Percentiles rank a stretch among this genome's conserved stretches.
Evolutionary conservation across 1,139 yeast species (phyloP).

Genomic region (Debaryomyces sp.): DNA sequence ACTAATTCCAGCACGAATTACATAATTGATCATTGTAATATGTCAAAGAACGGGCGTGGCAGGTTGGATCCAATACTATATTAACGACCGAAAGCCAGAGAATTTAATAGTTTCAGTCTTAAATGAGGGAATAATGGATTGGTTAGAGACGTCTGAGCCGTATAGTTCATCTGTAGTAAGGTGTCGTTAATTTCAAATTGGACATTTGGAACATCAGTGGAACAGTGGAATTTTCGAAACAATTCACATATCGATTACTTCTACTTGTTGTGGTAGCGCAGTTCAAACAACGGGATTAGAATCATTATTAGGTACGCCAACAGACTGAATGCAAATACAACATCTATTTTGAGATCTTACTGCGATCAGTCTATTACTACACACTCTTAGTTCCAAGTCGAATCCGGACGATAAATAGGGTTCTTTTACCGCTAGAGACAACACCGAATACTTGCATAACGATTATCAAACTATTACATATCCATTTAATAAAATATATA

Average conservation of each 20-base stretch:
- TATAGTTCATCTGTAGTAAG: neutral
- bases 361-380: too few species aligned
- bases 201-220: too few species aligned
- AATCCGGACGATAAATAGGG: neutral
- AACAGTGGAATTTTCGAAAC: too few species aligned
- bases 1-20: conserved; percentile 6
- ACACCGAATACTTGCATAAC: neutral
- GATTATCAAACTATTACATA: conserved; percentile 1
- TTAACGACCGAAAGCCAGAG: conserved; percentile 6
- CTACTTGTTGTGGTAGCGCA: too few species aligned
- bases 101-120: conserved; percentile 12
- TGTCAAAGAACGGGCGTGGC: conserved; percentile 13
- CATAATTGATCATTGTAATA: conserved; percentile 14
- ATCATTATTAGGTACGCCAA: too few species aligned
- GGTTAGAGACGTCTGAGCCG: conserved; percentile 12
- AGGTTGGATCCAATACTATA: conserved; percentile 14
- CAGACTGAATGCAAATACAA: too few species aligned
- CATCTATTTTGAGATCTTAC: too few species aligned
- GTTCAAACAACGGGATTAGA: too few species aligned
- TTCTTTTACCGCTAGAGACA: neutral
- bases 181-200: neutral
- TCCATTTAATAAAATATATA: conserved; percentile 5
- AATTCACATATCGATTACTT: too few species aligned
- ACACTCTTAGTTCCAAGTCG: too few species aligned
- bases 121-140: conserved; percentile 13